Percentiles rank a stretch among this genome's conserved stretches.
These are phyloP conservation scores for Obelidium mucronatum DNA, from an alignment of 192 early-diverging fungal genomes.

Conservation along the genomic window DNA sequence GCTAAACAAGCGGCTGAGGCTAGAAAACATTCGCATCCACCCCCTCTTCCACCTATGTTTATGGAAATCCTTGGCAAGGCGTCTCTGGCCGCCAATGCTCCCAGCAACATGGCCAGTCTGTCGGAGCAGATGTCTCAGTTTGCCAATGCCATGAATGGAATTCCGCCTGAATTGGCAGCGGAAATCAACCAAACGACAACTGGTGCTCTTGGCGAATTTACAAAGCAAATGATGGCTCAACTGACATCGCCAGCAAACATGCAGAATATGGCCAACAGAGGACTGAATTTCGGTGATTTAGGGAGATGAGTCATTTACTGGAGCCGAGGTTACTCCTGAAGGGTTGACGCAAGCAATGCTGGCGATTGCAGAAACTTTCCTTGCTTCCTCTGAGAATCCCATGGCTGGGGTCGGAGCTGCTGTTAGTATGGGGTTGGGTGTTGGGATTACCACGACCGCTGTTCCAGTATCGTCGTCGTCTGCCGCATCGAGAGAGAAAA, in stretches of 20 bases:
- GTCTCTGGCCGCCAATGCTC: neutral
- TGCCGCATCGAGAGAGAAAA: neutral
- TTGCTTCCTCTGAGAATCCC: constrained; percentile 9
- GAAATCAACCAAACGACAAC: neutral
- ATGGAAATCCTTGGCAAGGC: constrained; percentile 5
- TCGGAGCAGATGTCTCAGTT: constrained; percentile 11
- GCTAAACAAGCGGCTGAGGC: neutral
- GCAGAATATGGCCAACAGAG: neutral
- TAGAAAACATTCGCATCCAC: neutral
- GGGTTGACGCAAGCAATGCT: constrained; percentile 23
- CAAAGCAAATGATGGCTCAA: constrained; percentile 1
- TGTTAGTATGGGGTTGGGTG: constrained; percentile 3
- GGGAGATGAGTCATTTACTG: neutral
- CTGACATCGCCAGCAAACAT: neutral
- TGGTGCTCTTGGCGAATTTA: neutral
- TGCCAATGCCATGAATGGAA: neutral
- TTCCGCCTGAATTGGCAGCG: neutral
- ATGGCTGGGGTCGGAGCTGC: neutral
- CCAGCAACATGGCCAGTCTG: constrained; percentile 10
- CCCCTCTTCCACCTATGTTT: neutral
- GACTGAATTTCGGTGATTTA: neutral
- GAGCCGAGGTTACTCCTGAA: constrained; percentile 24
- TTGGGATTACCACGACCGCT: neutral
- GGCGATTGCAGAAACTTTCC: constrained; percentile 33
- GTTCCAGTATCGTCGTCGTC: neutral